Evolutionary conservation across 2,329 filamentous ascomycete genomes (phyloP).

Genomic region (Diaporthe caulivora): DNA sequence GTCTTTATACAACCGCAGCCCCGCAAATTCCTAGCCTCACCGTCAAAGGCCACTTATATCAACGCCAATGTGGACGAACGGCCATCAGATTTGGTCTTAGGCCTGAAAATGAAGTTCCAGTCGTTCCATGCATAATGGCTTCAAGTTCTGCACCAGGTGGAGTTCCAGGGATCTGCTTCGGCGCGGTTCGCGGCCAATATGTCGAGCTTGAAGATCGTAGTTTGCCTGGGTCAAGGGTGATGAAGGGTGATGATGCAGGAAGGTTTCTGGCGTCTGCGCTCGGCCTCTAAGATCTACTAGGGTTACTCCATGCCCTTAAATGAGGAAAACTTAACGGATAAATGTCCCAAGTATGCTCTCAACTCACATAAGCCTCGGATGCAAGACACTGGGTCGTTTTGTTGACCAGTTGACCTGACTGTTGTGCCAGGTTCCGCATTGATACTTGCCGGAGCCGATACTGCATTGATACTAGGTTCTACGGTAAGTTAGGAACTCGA

Average conservation of each 20-base stretch:
- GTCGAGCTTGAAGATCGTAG: background rate
- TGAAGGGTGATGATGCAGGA: background rate
- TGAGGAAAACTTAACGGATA: background rate
- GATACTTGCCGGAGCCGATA: background rate
- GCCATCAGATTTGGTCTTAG: constrained; percentile 69
- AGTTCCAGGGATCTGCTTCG: background rate
- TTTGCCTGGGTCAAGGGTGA: background rate
- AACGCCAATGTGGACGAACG: constrained; percentile 67
- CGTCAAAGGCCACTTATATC: too few species aligned
- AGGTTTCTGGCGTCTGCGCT: background rate
- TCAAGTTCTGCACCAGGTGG: too few species aligned
- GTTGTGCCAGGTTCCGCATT: background rate
- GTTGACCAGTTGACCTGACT: background rate
- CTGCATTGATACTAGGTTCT: background rate
- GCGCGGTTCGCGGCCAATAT: background rate
- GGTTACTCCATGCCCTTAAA: background rate
- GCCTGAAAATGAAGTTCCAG: background rate
- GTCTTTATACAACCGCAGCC: too few species aligned
- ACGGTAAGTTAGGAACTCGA: background rate
- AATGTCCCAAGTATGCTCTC: background rate
- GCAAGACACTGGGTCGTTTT: background rate
- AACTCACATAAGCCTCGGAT: background rate
- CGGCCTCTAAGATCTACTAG: background rate
- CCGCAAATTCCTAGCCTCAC: too few species aligned
- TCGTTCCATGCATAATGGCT: background rate